Conservation (phyloP, 1,139 yeast genomes). For the Suhomyces wounanorum region DNA sequence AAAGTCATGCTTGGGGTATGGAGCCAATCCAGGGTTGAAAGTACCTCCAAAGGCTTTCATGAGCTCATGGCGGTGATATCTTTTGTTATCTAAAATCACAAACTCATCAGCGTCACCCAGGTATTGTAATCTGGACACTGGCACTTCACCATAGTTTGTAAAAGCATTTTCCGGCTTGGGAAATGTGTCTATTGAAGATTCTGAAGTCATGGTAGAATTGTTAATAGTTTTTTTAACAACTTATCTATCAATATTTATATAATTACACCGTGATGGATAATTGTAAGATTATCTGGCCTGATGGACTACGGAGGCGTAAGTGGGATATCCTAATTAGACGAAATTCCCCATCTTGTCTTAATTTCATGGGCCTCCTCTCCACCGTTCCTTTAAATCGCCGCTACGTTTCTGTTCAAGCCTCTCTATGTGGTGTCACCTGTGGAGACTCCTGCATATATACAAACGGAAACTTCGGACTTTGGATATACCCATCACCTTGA, state of each 20-base stretch:
- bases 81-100: slow-evolving; percentile 21
- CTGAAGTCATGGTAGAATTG: not conserved
- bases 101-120: slow-evolving; percentile 27
- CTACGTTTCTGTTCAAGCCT: not conserved
- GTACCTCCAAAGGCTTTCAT: slow-evolving; percentile 42
- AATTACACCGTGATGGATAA: not conserved
- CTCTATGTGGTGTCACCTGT: not conserved
- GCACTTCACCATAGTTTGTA: not conserved
- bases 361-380: not conserved
- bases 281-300: not conserved
- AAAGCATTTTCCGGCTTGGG: not conserved
- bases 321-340: not conserved
- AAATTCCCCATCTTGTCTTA: not conserved
- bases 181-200: not conserved
- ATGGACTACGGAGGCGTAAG: not conserved
- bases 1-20: slow-evolving; percentile 67
- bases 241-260: not conserved
- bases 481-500: not conserved
- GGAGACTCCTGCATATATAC: not conserved
- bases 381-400: not conserved
- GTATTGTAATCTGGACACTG: slow-evolving; percentile 3
- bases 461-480: not conserved
- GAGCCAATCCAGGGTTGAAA: slow-evolving; percentile 55
- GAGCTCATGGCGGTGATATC: slow-evolving; percentile 30
- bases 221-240: not conserved